These are phyloP conservation scores for Rubroboletus satanas DNA, from an alignment of 768 basidiomycete genomes.

Conservation along the genomic window DNA sequence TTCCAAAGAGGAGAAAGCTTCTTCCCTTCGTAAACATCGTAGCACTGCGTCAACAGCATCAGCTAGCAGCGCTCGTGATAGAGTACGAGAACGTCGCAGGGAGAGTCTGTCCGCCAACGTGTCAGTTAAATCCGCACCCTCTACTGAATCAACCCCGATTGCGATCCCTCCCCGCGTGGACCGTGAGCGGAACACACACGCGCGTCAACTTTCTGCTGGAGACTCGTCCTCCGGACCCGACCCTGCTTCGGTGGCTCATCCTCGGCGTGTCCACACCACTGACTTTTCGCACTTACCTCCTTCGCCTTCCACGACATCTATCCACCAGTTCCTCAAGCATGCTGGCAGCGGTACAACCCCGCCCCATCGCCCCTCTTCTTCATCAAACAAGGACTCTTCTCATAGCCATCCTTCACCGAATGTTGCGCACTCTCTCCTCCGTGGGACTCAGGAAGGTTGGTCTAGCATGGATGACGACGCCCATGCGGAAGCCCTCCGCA, in stretches of 20 bases:
- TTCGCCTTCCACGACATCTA: slow-evolving; percentile 86
- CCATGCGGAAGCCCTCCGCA: slow-evolving; percentile 87
- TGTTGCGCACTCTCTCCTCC: slow-evolving; percentile 80
- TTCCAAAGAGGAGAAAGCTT: slow-evolving; percentile 47
- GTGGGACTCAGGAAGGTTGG: slow-evolving; percentile 90
- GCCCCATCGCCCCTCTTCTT: slow-evolving; percentile 31
- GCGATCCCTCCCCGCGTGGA: slow-evolving; percentile 22
- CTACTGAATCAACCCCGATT: slow-evolving; percentile 22
- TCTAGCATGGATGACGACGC: slow-evolving; percentile 82
- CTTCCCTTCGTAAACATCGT: slow-evolving; percentile 60
- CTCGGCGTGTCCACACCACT: slow-evolving; percentile 61
- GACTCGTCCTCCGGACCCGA: slow-evolving; percentile 60
- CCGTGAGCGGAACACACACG: slow-evolving; percentile 43
- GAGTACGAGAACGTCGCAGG: slow-evolving; percentile 49
- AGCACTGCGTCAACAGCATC: slow-evolving; percentile 60
- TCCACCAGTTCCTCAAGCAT: slow-evolving; percentile 75
- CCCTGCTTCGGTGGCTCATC: slow-evolving; percentile 39
- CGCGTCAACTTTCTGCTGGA: slow-evolving; percentile 64
- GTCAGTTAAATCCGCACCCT: slow-evolving; percentile 31
- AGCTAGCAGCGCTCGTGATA: slow-evolving; percentile 38
- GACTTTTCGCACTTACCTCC: slow-evolving; percentile 91
- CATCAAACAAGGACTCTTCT: slow-evolving; percentile 40
- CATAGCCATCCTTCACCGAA: slow-evolving; percentile 49
- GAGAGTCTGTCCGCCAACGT: slow-evolving; percentile 44
- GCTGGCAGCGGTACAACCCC: slow-evolving; percentile 39